Conservation (phyloP, 2,329 filamentous ascomycete genomes). For the Fusarium veterinarium region DNA sequence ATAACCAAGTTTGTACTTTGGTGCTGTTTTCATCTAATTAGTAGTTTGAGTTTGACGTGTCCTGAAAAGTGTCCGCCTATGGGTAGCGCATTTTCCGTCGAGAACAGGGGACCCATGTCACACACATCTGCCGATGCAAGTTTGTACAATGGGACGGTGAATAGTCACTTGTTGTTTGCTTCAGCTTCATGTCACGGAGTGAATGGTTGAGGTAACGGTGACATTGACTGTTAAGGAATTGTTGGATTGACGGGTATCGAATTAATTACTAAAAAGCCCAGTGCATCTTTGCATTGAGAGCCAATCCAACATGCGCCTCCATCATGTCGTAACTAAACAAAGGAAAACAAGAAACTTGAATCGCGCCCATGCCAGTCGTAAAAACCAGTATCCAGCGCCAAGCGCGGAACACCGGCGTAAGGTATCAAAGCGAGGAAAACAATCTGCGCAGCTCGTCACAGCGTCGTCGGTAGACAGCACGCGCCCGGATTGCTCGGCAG, state of each 20-base stretch:
- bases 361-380: slow-evolving; percentile 34
- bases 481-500: slow-evolving; percentile 33
- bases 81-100: not conserved
- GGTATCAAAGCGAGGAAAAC: slow-evolving; percentile 33
- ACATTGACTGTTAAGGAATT: slow-evolving; percentile 20
- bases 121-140: slow-evolving; percentile 24
- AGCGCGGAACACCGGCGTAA: slow-evolving; percentile 31
- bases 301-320: slow-evolving; percentile 42
- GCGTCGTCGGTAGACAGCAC: slow-evolving; percentile 4
- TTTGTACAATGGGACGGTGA: not conserved
- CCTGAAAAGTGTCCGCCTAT: not conserved
- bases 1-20: not conserved
- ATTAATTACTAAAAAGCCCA: slow-evolving; percentile 47
- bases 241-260: slow-evolving; percentile 48
- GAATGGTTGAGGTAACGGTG: not conserved
- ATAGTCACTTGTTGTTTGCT: not conserved
- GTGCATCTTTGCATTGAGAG: slow-evolving; percentile 41
- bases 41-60: not conserved
- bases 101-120: not conserved
- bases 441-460: slow-evolving; percentile 26
- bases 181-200: not conserved
- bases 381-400: slow-evolving; percentile 33
- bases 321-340: slow-evolving; percentile 32
- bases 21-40: not conserved
- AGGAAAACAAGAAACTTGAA: slow-evolving; percentile 27